Evolutionary conservation across 345 rosid species (phyloP).

Genomic region (Citrus cavaleriei): DNA sequence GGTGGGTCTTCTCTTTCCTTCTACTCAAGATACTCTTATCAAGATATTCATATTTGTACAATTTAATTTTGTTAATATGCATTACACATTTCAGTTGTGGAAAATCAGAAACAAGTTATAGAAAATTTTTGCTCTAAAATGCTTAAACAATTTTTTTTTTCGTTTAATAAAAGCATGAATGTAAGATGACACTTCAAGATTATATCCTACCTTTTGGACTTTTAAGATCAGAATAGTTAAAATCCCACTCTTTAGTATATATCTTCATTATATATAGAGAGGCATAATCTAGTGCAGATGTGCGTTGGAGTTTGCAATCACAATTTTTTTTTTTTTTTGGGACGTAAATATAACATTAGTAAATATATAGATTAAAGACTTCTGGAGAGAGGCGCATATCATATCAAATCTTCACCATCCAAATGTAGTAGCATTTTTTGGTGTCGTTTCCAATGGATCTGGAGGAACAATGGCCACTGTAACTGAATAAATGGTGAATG

Average conservation of each 20-base stretch:
- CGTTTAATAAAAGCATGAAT: neutral
- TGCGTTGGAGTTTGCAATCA: too few species aligned
- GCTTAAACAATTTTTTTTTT: too few species aligned
- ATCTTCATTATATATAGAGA: too few species aligned
- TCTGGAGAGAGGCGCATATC: constrained; percentile 90
- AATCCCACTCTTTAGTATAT: neutral
- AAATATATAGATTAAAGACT: constrained; percentile 57
- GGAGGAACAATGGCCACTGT: constrained; percentile 83
- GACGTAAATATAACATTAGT: too few species aligned
- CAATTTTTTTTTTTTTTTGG: neutral
- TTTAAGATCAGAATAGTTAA: neutral
- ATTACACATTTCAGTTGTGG: neutral
- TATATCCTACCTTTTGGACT: neutral
- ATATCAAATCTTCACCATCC: constrained; percentile 93
- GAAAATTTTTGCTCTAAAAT: neutral
- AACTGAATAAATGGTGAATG: constrained; percentile 86
- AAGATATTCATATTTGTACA: too few species aligned
- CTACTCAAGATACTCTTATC: too few species aligned
- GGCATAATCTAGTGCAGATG: too few species aligned
- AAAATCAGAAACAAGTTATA: neutral
- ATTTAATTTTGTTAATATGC: too few species aligned
- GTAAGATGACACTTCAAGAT: neutral
- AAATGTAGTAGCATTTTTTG: constrained; percentile 85
- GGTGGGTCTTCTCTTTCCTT: too few species aligned
- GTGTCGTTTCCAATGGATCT: constrained; percentile 86